These are phyloP conservation scores for Geotrichum restrictum DNA, from an alignment of 1,139 yeast species.

Conservation along the genomic window DNA sequence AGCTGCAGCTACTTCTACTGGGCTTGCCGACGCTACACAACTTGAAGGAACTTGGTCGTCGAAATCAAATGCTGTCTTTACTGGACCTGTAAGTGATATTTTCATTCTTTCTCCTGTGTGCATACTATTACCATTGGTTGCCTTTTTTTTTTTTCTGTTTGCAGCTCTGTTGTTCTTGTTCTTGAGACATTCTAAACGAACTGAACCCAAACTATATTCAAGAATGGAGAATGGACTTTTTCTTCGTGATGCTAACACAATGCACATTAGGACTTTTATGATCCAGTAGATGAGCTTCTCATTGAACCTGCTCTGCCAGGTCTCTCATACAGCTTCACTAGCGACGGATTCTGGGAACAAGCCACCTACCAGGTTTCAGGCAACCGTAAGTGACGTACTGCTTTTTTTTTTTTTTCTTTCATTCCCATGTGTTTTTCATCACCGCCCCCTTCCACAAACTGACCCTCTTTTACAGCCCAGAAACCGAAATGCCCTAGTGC, in stretches of 20 bases:
- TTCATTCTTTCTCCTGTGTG: neutral
- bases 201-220: neutral
- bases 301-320: conserved; percentile 97
- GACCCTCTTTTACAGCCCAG: conserved; percentile 37
- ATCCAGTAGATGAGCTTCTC: conserved; percentile 88
- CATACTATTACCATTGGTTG: too few species aligned
- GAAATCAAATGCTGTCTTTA: conserved; percentile 87
- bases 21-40: conserved; percentile 15
- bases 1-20: conserved; percentile 4
- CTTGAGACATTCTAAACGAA: neutral
- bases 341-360: conserved; percentile 85
- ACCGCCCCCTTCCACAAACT: neutral
- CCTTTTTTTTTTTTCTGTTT: neutral
- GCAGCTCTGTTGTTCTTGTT: neutral
- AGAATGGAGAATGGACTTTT: too few species aligned
- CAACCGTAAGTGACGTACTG: conserved; percentile 41
- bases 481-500: conserved; percentile 83
- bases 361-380: conserved; percentile 77
- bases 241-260: neutral
- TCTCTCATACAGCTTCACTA: conserved; percentile 84
- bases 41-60: conserved; percentile 88
- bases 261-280: conserved; percentile 63
- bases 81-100: conserved; percentile 62
- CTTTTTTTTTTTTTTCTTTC: neutral
- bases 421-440: too few species aligned